phyloP scores from a whole-genome alignment of 225 moss, liverwort and hornwort genomes.

The Anthoceros angustus region DNA sequence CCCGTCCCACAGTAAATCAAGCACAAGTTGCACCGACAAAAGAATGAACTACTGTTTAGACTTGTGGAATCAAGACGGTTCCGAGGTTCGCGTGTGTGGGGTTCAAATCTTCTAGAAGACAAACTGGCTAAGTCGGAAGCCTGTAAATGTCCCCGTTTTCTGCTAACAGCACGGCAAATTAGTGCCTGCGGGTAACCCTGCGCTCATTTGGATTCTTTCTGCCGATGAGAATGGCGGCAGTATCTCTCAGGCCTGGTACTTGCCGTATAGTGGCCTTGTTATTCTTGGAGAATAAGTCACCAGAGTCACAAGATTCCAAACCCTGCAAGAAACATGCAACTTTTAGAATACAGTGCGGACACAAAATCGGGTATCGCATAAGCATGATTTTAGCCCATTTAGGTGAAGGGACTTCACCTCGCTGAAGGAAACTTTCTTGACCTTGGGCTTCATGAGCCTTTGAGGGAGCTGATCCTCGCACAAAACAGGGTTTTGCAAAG shows the following conservation, averaged over 20 bases:
- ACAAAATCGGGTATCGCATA: background rate
- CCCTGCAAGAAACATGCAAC: slow-evolving; percentile 22
- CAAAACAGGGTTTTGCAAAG: slow-evolving; percentile 58
- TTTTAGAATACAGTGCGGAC: background rate
- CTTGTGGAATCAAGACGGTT: too few species aligned
- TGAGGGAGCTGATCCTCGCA: slow-evolving; percentile 82
- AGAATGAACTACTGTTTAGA: too few species aligned
- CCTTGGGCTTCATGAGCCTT: slow-evolving; percentile 46
- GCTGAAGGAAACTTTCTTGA: slow-evolving; percentile 41
- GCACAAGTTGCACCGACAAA: too few species aligned
- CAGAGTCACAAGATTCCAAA: slow-evolving; percentile 40
- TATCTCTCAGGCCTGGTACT: slow-evolving; percentile 18
- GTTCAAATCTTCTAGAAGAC: too few species aligned
- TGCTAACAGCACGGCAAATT: background rate
- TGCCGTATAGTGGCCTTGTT: slow-evolving; percentile 31
- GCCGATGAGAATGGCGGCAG: slow-evolving; percentile 30
- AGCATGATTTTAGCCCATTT: background rate
- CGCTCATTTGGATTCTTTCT: slow-evolving; percentile 39
- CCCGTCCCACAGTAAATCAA: background rate
- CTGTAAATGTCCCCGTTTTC: too few species aligned
- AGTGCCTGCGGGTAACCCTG: slow-evolving; percentile 8
- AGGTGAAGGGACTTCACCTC: slow-evolving; percentile 17
- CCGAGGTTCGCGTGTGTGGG: too few species aligned
- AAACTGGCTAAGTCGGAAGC: too few species aligned
- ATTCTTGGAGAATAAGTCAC: slow-evolving; percentile 39